These are phyloP conservation scores for Acanthamoeba culbertsoni DNA, from an alignment of 208 protist species.

Conservation along the genomic window DNA sequence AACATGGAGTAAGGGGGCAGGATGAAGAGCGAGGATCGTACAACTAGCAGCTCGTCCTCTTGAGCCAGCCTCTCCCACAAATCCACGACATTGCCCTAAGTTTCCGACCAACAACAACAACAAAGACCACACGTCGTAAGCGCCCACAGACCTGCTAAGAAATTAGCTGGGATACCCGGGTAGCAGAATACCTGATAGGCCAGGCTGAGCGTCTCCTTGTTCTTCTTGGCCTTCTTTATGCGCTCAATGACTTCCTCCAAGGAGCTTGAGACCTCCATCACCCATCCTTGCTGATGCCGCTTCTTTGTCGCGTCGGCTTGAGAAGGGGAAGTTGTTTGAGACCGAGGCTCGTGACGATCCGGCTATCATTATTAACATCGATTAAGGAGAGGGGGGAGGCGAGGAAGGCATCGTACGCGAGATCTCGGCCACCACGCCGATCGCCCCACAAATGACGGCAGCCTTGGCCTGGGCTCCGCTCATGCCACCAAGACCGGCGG, in stretches of 20 bases:
- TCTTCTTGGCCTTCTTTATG: conserved; percentile 75
- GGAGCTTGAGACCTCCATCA: conserved; percentile 75
- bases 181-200: conserved; percentile 80
- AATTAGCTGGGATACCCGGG: not conserved
- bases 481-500: conserved; percentile 88
- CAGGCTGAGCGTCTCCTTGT: conserved; percentile 81
- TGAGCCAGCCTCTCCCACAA: conserved; percentile 84
- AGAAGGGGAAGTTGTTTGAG: not conserved
- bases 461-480: conserved; percentile 89
- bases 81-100: conserved; percentile 86
- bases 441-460: conserved; percentile 84
- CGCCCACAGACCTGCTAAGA: not conserved
- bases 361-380: not conserved
- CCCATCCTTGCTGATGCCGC: conserved; percentile 86
- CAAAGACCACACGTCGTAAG: not conserved
- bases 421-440: conserved; percentile 88
- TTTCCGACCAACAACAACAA: too few relatives aligned
- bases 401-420: not conserved
- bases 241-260: conserved; percentile 75
- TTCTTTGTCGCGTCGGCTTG: conserved; percentile 81
- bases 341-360: not conserved
- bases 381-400: not conserved
- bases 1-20: not conserved
- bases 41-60: conserved; percentile 39
- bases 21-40: not conserved